A percentile compares a stretch with the other conserved stretches of the same genome.
Evolutionary conservation across 139 green algal genomes (phyloP).

Genomic region (Chlorella vulgaris): DNA sequence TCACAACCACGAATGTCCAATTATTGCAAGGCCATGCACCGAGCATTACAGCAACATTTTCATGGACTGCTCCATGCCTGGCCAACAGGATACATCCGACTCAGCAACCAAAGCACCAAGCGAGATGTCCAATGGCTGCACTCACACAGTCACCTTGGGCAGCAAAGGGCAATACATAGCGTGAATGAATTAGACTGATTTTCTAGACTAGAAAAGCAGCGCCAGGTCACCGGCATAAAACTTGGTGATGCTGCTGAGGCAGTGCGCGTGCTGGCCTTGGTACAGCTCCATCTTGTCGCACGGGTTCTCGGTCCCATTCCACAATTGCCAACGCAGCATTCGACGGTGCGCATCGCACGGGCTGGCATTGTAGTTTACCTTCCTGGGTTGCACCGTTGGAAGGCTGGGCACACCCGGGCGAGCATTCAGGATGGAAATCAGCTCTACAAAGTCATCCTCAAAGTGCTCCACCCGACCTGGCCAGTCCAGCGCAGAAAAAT

Average conservation of each 20-base stretch:
- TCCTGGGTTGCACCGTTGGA: background rate
- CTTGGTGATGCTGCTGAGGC: background rate
- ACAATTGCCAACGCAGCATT: too few relatives aligned
- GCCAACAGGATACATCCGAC: too few relatives aligned
- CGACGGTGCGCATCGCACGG: background rate
- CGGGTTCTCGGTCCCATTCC: background rate
- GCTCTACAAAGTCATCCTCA: slow-evolving; percentile 1
- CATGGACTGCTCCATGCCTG: too few relatives aligned
- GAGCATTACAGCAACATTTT: too few relatives aligned
- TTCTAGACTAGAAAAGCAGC: too few relatives aligned
- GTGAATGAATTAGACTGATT: too few relatives aligned
- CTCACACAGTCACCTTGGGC: too few relatives aligned
- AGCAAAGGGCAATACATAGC: too few relatives aligned
- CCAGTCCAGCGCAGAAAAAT: slow-evolving; percentile 15
- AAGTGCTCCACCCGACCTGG: slow-evolving; percentile 19
- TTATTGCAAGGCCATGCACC: too few relatives aligned
- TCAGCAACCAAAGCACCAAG: too few relatives aligned
- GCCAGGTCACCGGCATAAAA: background rate
- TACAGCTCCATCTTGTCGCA: background rate
- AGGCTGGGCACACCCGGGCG: slow-evolving; percentile 1
- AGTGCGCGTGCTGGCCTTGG: background rate
- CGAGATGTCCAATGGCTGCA: too few relatives aligned
- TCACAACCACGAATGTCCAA: too few relatives aligned
- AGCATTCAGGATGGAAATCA: background rate
- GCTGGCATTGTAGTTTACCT: background rate